Base-by-base conservation (phyloP, 2,329 filamentous ascomycete genomes). In the Myotisia sp. region DNA sequence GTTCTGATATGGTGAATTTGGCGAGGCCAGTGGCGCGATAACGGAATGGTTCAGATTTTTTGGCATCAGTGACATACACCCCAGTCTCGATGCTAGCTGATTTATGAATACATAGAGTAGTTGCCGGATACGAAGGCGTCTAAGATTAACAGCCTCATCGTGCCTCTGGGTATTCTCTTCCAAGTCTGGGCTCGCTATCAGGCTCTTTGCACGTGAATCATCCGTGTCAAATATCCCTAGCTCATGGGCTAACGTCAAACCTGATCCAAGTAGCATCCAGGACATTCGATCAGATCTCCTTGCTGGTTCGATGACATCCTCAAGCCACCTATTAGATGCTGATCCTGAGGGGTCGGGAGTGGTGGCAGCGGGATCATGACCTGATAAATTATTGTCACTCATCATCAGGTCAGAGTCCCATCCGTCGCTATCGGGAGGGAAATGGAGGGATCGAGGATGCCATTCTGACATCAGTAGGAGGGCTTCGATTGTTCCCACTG, bases 201-300 rank as follows among this genome's bases (percentile, higher is more conserved):
- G 28, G 17, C 36, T 38, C 20, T 26, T 38, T 49, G 29, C 52
- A 4, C 54, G 49, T 3, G 45, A 47, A 19, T 55, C 53, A 24
- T 55, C 50, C 9, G 60, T 53, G 29, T 66, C 57, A 38, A 67
- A 62, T 8, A 70, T 51, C 3, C 65, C 60, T 17, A 69, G 49
- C 41, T 70, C 65, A 37, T 70, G 65, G 1, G 65, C 62, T n/a
- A 71, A 54, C 2, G 65, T 66, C 17, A 67, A 44, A 0, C 64
- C 68, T 41, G 62, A 65, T 1, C 68, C 68, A 30, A 72, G 59
- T 4, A 71, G 42, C 67, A 71, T 72, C 68, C 68, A 72, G 0
- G 68, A 71, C 67, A 72, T 71, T 3, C 67, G 60, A 43, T 71
- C 68, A 0, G 65, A 71, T 34, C 64, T 53, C 33, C 63, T 61